These are phyloP conservation scores for Aspergillus hortae DNA, from an alignment of 2,329 filamentous ascomycete species.

Conservation along the genomic window DNA sequence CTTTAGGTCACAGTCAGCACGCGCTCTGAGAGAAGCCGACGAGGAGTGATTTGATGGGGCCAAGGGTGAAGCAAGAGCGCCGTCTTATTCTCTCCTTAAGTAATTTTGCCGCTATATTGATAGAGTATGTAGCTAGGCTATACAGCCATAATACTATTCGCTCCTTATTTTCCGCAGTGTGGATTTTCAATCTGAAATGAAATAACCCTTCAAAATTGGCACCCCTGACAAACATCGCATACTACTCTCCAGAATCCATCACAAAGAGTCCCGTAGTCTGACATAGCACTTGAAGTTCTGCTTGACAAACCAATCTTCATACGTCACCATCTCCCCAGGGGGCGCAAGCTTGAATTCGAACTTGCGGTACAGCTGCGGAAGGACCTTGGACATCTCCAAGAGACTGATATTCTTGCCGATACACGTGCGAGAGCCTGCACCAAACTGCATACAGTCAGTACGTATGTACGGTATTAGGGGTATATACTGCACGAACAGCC, in stretches of 20 bases:
- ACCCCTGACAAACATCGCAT: no score
- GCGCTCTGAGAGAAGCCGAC: background rate
- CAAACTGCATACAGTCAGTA: conserved; percentile 16
- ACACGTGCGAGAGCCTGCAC: conserved; percentile 49
- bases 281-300: conserved; percentile 1
- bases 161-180: background rate
- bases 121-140: background rate
- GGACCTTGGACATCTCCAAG: conserved; percentile 26
- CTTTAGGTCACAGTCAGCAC: no score
- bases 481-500: background rate
- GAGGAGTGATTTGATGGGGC: background rate
- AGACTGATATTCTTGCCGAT: conserved; percentile 42
- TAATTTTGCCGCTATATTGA: background rate
- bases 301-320: conserved; percentile 1
- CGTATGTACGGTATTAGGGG: background rate
- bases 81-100: no score
- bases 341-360: conserved; percentile 36
- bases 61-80: no score
- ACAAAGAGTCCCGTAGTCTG: background rate
- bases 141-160: background rate
- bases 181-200: background rate
- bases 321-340: background rate
- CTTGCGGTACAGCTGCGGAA: conserved; percentile 43
- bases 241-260: no score
- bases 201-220: no score